A percentile compares a stretch with the other conserved stretches of the same genome.
Conservation (phyloP, 2,329 filamentous ascomycete species). For the Shiraia bambusicola region DNA sequence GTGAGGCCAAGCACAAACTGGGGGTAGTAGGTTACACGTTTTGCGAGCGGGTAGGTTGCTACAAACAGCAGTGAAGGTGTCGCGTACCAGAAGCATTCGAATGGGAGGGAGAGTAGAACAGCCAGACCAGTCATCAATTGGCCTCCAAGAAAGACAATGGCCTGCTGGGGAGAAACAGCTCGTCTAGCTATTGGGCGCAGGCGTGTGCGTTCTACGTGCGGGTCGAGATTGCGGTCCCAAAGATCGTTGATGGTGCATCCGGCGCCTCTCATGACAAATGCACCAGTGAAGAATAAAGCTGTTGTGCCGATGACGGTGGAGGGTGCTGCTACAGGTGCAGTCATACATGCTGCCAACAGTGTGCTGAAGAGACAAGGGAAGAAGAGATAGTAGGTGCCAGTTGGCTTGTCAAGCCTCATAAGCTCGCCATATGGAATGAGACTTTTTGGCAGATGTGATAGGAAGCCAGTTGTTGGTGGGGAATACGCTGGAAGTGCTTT, state of each 20-base stretch:
- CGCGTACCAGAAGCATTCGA: constrained; percentile 72
- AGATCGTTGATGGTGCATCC: constrained; percentile 90
- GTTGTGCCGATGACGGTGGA: constrained; percentile 64
- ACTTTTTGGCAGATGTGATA: constrained; percentile 67
- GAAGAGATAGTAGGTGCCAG: constrained; percentile 81
- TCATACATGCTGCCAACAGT: constrained; percentile 72
- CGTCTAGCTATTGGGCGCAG: constrained; percentile 78
- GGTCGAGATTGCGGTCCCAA: constrained; percentile 85
- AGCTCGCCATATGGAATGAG: constrained; percentile 82
- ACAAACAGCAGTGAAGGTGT: constrained; percentile 75
- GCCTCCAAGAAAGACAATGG: constrained; percentile 69
- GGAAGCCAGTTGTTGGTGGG: constrained; percentile 70
- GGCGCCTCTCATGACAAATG: constrained; percentile 82
- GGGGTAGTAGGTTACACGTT: constrained; percentile 84
- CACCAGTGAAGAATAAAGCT: constrained; percentile 70
- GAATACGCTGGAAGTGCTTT: constrained; percentile 51
- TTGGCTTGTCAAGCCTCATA: constrained; percentile 76
- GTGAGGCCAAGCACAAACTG: constrained; percentile 80
- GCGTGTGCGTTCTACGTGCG: constrained; percentile 73
- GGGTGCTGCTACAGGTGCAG: constrained; percentile 61
- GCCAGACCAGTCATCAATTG: constrained; percentile 74
- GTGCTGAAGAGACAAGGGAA: constrained; percentile 85
- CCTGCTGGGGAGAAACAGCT: constrained; percentile 72
- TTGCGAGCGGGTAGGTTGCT: constrained; percentile 76
- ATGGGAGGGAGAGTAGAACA: constrained; percentile 74